phyloP scores from a whole-genome alignment of 768 basidiomycete species.

The Serendipita indica region DNA sequence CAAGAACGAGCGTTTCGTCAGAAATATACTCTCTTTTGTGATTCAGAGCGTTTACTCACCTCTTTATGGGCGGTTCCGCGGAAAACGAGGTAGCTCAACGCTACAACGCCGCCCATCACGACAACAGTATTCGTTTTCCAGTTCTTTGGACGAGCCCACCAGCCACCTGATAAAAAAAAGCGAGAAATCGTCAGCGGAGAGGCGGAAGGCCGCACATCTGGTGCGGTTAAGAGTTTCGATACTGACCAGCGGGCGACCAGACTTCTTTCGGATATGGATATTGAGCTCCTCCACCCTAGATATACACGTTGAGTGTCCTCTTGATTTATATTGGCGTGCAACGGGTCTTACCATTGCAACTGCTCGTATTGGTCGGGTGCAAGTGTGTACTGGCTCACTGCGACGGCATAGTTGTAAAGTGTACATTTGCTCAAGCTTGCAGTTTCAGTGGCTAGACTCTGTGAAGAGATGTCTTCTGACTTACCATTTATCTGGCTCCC shows the following conservation, averaged over 20 bases:
- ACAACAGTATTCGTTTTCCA: slow-evolving; percentile 80
- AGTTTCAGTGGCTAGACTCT: too few species aligned
- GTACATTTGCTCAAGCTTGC: too few species aligned
- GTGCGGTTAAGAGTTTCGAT: slow-evolving; percentile 11
- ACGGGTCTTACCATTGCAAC: not conserved
- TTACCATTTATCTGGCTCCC: too few species aligned
- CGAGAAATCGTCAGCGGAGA: not conserved
- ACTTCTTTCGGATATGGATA: slow-evolving; percentile 92
- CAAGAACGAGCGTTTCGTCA: not conserved
- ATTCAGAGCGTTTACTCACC: slow-evolving; percentile 32
- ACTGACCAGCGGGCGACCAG: slow-evolving; percentile 81
- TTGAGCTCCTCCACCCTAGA: slow-evolving; percentile 64
- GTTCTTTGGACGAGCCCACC: slow-evolving; percentile 87
- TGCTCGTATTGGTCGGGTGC: not conserved
- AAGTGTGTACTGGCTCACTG: not conserved
- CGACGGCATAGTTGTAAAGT: too few species aligned
- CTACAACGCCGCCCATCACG: slow-evolving; percentile 49
- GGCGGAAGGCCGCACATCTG: not conserved
- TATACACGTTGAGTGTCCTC: not conserved
- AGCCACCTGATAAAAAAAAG: slow-evolving; percentile 50
- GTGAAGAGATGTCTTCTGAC: too few species aligned
- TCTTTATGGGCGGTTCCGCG: slow-evolving; percentile 61
- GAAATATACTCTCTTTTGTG: not conserved
- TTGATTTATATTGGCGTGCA: not conserved
- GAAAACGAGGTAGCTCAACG: slow-evolving; percentile 54